Conservation (phyloP, 768 basidiomycete species). For the Hysterangium stoloniferum region DNA sequence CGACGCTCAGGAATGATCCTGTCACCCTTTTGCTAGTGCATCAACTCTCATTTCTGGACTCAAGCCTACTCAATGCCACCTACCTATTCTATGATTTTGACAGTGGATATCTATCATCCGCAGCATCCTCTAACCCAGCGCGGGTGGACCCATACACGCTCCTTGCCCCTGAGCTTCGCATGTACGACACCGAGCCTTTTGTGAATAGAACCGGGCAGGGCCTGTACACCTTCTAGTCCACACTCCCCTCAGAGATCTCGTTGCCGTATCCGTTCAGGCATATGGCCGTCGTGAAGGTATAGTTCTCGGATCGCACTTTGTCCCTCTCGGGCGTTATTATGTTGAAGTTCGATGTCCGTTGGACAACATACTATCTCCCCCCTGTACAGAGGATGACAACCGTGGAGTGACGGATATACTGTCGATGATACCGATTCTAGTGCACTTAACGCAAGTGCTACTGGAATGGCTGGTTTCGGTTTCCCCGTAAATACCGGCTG, state of each 20-base stretch:
- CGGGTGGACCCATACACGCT: too few relatives aligned
- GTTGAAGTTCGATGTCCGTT: conserved; percentile 72
- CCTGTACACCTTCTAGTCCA: too few relatives aligned
- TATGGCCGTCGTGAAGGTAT: conserved; percentile 69
- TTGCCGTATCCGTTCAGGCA: conserved; percentile 59
- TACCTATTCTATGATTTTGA: too few relatives aligned
- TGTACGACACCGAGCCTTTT: too few relatives aligned
- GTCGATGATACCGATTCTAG: conserved; percentile 64
- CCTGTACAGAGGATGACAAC: conserved; percentile 39
- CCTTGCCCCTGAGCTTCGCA: too few relatives aligned
- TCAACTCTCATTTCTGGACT: too few relatives aligned
- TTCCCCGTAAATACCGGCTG: conserved; percentile 51
- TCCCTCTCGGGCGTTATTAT: conserved; percentile 68
- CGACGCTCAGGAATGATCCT: too few relatives aligned
- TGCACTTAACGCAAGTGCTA: conserved; percentile 44
- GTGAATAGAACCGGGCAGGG: too few relatives aligned
- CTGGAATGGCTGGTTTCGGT: conserved; percentile 69
- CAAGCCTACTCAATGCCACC: too few relatives aligned
- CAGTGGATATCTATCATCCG: too few relatives aligned
- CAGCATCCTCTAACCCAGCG: too few relatives aligned
- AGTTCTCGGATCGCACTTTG: conserved; percentile 67
- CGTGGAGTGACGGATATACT: conserved; percentile 61
- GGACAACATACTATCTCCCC: conserved; percentile 60
- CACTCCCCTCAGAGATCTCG: conserved; percentile 58
- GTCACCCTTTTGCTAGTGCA: too few relatives aligned